Percentiles rank a stretch among this genome's conserved stretches.
Conservation (phyloP, 2,329 filamentous ascomycete genomes). For the Epichloe amarillans region DNA sequence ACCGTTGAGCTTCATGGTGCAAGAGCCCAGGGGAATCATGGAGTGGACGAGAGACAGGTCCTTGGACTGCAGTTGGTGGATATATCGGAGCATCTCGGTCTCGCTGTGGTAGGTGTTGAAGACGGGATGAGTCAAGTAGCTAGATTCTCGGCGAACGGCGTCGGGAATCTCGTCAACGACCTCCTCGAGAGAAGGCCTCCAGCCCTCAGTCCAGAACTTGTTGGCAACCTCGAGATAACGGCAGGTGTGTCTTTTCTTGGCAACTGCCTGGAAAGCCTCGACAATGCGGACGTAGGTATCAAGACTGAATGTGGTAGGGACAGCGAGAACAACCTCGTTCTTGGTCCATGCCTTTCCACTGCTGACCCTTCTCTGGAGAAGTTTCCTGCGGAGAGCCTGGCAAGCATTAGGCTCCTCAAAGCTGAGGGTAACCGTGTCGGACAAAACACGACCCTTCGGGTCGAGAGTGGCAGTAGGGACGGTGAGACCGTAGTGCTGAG, state of each 20-base stretch:
- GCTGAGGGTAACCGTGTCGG: slow-evolving; percentile 69
- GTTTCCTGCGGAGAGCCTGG: slow-evolving; percentile 18
- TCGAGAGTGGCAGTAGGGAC: slow-evolving; percentile 45
- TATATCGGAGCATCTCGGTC: slow-evolving; percentile 87
- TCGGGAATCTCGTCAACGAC: slow-evolving; percentile 34
- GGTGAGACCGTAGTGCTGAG: slow-evolving; percentile 49
- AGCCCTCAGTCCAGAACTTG: slow-evolving; percentile 26
- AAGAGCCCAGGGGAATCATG: slow-evolving; percentile 94
- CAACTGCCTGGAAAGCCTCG: slow-evolving; percentile 15
- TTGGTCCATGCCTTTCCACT: slow-evolving; percentile 47
- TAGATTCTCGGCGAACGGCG: slow-evolving; percentile 53
- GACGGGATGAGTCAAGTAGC: slow-evolving; percentile 76
- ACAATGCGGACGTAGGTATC: slow-evolving; percentile 11
- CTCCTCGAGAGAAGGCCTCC: slow-evolving; percentile 22
- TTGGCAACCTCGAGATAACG: slow-evolving; percentile 17
- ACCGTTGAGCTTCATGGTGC: slow-evolving; percentile 96
- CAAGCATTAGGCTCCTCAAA: slow-evolving; percentile 14
- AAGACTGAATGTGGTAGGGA: slow-evolving; percentile 14
- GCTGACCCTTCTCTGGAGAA: slow-evolving; percentile 51
- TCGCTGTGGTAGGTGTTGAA: slow-evolving; percentile 95
- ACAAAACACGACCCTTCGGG: slow-evolving; percentile 46
- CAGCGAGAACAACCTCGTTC: slow-evolving; percentile 15
- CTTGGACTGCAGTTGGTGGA: slow-evolving; percentile 84
- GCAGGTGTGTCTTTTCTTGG: slow-evolving; percentile 13
- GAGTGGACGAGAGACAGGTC: slow-evolving; percentile 89